Base-by-base conservation (phyloP, 2,329 filamentous ascomycete species). In the Neopestalotiopsis clavispora region DNA sequence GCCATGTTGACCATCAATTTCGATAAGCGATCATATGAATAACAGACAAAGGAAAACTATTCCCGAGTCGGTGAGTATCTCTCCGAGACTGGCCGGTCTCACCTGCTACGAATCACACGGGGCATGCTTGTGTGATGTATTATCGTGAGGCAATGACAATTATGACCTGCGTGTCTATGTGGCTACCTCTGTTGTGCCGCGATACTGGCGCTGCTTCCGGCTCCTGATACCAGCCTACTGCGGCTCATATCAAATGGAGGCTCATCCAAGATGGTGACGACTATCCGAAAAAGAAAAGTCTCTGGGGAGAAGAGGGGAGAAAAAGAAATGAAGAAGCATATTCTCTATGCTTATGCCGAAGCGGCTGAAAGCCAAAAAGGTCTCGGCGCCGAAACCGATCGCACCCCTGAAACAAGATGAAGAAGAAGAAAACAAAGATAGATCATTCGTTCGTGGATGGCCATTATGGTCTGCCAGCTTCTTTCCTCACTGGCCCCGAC, bases 311-410 rank as follows among this genome's bases (percentile, higher is more conserved):
- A 58, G 57, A 23, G 30, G 10, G 12, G 10, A 59, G 23, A 32
- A 34, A 59, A 59, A 30, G 30, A 34, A 59, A 59, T 6, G 13
- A 30, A 14, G 23, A 58, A 58, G 10, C n/a, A 59, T 12, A 30
- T 3, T 28, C 12, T 1, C 28, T 20, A n/a, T 17, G 10, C 12
- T 32, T 10, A 42, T 49, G 62, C 40, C 62, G 38, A 65, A 20
- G 62, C 62, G 62, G 62, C 62, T 65, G 62, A 65, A 65, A 56
- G 32, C 12, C 20, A 34, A 30, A 59, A 59, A 23, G 9, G 30
- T 34, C 14, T 59, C 57, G 57, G 28, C 34, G 6, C 34, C 34
- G 34, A 38, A 38, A 38, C 34, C 34, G 34, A 38, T 38, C 34
- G 10, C 6, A 38, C 10, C 10, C 34, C 34, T 52, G 45, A 17